Percentiles rank a stretch among this genome's conserved stretches.
Evolutionary conservation across 768 basidiomycete genomes (phyloP).

Genomic region (Mycena sanguinolenta): DNA sequence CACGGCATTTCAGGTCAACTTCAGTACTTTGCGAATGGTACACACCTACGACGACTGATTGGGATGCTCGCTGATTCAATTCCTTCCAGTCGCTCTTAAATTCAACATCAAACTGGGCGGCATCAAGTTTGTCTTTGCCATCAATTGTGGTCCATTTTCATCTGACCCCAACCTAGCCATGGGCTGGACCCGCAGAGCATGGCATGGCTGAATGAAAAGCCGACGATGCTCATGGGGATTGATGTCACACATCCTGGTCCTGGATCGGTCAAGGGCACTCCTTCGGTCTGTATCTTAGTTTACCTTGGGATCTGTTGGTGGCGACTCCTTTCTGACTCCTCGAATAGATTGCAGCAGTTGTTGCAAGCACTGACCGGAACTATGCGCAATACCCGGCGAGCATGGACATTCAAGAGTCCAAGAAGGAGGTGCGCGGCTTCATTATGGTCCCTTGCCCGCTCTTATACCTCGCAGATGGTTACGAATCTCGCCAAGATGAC

Average conservation of each 20-base stretch:
- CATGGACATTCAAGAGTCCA: conserved; percentile 77
- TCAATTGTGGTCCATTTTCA: neutral
- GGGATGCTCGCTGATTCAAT: neutral
- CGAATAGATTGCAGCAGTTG: conserved; percentile 78
- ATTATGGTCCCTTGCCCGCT: neutral
- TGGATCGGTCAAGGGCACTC: conserved; percentile 77
- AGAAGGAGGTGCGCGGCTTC: conserved; percentile 71
- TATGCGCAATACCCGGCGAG: conserved; percentile 84
- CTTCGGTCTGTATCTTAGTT: conserved; percentile 42
- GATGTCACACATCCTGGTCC: conserved; percentile 87
- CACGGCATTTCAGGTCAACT: conserved; percentile 62
- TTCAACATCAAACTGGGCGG: conserved; percentile 89
- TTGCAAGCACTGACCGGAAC: conserved; percentile 74
- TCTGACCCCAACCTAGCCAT: conserved; percentile 49
- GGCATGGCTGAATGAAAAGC: conserved; percentile 68
- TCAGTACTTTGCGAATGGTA: conserved; percentile 78
- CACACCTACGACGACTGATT: neutral
- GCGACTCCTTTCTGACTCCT: neutral
- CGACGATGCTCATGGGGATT: conserved; percentile 88
- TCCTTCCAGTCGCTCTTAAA: conserved; percentile 72
- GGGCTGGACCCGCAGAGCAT: conserved; percentile 63
- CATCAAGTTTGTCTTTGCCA: conserved; percentile 64
- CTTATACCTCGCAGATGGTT: conserved; percentile 72
- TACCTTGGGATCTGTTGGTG: neutral
- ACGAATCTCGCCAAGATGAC: conserved; percentile 76